Conservation (phyloP, 1,284 basidiomycete species). For the Rhodotorula sp. region DNA sequence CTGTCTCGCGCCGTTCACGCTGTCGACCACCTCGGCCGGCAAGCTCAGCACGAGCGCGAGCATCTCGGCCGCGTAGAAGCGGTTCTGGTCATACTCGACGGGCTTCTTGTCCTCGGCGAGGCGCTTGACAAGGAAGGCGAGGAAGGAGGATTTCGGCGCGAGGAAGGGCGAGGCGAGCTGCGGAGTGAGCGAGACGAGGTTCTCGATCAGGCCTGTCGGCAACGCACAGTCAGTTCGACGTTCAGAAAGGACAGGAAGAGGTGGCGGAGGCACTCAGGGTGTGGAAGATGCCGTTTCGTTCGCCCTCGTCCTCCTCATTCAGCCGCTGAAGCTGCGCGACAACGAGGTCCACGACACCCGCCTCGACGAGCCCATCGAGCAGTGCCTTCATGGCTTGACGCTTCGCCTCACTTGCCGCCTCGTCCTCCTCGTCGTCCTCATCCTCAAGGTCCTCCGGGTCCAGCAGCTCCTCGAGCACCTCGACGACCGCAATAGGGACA, state of each 20-base stretch:
- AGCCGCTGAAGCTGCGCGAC: slow-evolving; percentile 84
- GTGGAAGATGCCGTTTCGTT: slow-evolving; percentile 86
- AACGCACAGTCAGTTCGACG: background rate
- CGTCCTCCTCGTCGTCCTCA: slow-evolving; percentile 68
- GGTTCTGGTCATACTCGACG: slow-evolving; percentile 48
- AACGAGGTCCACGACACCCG: slow-evolving; percentile 75
- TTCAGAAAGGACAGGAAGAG: too few species aligned
- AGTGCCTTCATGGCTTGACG: slow-evolving; percentile 39
- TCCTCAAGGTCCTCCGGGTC: slow-evolving; percentile 92
- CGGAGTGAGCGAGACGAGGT: slow-evolving; percentile 81
- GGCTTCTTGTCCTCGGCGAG: slow-evolving; percentile 51
- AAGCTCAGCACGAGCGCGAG: slow-evolving; percentile 73
- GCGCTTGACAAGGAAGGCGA: slow-evolving; percentile 80
- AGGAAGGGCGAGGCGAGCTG: slow-evolving; percentile 59
- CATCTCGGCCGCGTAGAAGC: slow-evolving; percentile 58
- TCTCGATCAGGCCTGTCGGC: slow-evolving; percentile 80
- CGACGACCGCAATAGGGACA: slow-evolving; percentile 87
- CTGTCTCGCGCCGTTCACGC: slow-evolving; percentile 62
- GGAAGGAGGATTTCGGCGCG: slow-evolving; percentile 60
- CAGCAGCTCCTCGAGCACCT: slow-evolving; percentile 88
- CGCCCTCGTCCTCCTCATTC: slow-evolving; percentile 80
- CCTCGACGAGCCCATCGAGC: slow-evolving; percentile 63
- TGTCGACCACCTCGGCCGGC: slow-evolving; percentile 55
- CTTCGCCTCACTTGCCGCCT: slow-evolving; percentile 52
- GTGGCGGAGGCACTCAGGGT: slow-evolving; percentile 65